Evolutionary conservation across 2,329 filamentous ascomycete species (phyloP).

Genomic region (Truncatella angustata): DNA sequence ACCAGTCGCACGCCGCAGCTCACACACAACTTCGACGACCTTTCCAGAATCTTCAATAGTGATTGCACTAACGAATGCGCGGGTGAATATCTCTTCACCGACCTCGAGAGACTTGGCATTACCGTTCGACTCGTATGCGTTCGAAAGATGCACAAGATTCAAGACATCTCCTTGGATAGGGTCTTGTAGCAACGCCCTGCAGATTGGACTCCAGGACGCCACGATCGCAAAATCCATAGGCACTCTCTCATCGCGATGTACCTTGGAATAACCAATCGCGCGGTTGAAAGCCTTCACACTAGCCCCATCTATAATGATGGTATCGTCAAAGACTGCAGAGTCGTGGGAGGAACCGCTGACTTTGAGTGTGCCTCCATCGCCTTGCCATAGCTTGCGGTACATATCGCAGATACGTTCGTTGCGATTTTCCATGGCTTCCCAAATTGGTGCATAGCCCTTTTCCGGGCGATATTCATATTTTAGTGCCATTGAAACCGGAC

Average conservation of each 20-base stretch:
- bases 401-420: conserved; percentile 98
- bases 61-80: conserved; percentile 90
- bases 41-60: conserved; percentile 96
- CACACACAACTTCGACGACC: conserved; percentile 97
- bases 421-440: conserved; percentile 86
- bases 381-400: conserved; percentile 89
- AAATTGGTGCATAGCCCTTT: conserved; percentile 89
- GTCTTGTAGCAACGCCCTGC: conserved; percentile 96
- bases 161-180: conserved; percentile 91
- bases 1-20: conserved; percentile 71
- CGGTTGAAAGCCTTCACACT: conserved; percentile 96
- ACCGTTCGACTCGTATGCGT: conserved; percentile 93
- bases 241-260: conserved; percentile 85
- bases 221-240: conserved; percentile 98
- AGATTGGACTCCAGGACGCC: conserved; percentile 95
- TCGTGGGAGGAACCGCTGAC: conserved; percentile 55
- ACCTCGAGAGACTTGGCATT: conserved; percentile 89
- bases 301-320: conserved; percentile 78
- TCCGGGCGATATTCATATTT: conserved; percentile 91
- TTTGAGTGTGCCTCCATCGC: conserved; percentile 48
- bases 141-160: conserved; percentile 92
- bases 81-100: conserved; percentile 85
- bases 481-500: conserved; percentile 74
- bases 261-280: conserved; percentile 92
- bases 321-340: conserved; percentile 82